phyloP scores from a whole-genome alignment of 1,284 basidiomycete genomes.

The Gymnopus androsaceus region DNA sequence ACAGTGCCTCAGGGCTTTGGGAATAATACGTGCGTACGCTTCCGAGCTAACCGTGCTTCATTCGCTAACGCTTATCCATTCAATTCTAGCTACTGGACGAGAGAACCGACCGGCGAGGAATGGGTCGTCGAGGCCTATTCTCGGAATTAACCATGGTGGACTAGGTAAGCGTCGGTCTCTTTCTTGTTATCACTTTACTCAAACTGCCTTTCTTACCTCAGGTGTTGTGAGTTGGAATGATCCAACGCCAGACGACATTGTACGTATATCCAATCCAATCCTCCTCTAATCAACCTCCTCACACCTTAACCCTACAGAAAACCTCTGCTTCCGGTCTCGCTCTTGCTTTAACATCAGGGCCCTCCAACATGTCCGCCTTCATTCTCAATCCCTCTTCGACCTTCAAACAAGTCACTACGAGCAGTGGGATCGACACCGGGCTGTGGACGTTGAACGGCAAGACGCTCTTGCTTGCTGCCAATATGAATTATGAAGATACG shows the following conservation, averaged over 20 bases:
- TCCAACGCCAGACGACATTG: conserved; percentile 63
- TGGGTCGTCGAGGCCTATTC: conserved; percentile 62
- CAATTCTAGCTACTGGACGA: conserved; percentile 63
- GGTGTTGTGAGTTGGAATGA: conserved; percentile 72
- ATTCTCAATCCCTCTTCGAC: conserved; percentile 38
- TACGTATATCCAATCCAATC: too few species aligned
- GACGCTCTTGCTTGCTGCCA: conserved; percentile 45
- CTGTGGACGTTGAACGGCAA: conserved; percentile 42
- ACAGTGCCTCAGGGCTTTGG: conserved; percentile 79
- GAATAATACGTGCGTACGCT: conserved; percentile 48
- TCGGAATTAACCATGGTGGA: conserved; percentile 73
- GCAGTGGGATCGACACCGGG: conserved; percentile 44
- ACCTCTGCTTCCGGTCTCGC: conserved; percentile 57
- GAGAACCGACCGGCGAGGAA: conserved; percentile 67
- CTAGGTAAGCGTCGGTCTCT: conserved; percentile 39
- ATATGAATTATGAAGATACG: conserved; percentile 37
- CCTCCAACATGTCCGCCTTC: conserved; percentile 37
- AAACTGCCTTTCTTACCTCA: conserved; percentile 18
- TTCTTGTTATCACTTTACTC: not conserved
- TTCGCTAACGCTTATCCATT: not conserved
- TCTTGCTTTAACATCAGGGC: conserved; percentile 23
- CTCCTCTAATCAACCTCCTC: too few species aligned
- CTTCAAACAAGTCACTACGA: conserved; percentile 35
- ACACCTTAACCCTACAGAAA: too few species aligned
- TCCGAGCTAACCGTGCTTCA: not conserved